Conservation (phyloP, 352 stramenopile species). For the Pythium dissotocum region DNA sequence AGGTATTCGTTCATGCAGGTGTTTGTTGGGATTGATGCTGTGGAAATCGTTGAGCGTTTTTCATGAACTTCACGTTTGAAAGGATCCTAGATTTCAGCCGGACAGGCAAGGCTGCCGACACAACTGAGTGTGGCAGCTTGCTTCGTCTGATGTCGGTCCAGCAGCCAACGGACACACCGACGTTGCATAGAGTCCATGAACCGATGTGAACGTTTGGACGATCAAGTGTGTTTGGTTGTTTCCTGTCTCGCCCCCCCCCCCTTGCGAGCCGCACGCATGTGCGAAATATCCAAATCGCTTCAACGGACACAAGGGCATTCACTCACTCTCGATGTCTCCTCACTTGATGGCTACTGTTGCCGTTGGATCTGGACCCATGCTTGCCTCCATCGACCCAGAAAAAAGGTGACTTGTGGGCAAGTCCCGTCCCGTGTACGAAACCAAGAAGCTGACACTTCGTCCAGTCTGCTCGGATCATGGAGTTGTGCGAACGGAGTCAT, state of each 20-base stretch:
- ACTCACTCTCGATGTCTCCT: neutral
- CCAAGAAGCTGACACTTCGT: neutral
- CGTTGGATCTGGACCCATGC: neutral
- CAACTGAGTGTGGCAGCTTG: neutral
- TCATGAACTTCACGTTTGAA: neutral
- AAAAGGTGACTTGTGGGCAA: neutral
- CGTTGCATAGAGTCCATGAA: neutral
- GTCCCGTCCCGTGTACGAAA: neutral
- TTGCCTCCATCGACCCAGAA: neutral
- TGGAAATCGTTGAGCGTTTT: neutral
- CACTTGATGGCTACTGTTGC: conserved; percentile 4
- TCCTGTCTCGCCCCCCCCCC: neutral
- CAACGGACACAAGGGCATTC: neutral
- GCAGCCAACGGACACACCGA: conserved; percentile 1
- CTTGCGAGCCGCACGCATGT: neutral
- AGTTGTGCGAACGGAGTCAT: neutral
- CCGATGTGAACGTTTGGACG: neutral
- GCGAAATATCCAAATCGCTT: neutral
- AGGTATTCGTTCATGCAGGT: neutral
- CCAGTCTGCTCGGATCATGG: neutral
- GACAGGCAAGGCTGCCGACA: neutral
- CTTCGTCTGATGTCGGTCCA: conserved; percentile 4
- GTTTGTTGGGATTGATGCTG: neutral
- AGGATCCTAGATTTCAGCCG: conserved; percentile 4
- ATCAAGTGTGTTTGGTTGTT: neutral